Evolutionary conservation across 257 asterid genomes (phyloP).

Genomic region (Ajuga chamaepitys): DNA sequence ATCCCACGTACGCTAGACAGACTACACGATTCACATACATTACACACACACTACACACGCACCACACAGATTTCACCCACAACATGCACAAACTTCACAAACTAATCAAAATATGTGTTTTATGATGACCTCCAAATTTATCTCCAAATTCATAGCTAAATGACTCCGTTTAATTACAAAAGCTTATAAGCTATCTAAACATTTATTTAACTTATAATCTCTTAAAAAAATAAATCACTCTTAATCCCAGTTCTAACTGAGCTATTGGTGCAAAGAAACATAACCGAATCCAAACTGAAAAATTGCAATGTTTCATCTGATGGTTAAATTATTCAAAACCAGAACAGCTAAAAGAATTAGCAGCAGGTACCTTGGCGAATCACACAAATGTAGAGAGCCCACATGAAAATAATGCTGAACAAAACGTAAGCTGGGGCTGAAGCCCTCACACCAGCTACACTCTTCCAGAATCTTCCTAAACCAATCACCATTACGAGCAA

Average conservation of each 20-base stretch:
- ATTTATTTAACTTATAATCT: too few relatives aligned
- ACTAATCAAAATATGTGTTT: too few relatives aligned
- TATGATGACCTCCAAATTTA: too few relatives aligned
- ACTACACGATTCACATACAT: too few relatives aligned
- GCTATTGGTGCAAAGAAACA: neutral
- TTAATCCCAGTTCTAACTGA: neutral
- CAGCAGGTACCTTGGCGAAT: slow-evolving; percentile 33
- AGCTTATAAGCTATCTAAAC: too few relatives aligned
- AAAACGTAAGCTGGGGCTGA: slow-evolving; percentile 51
- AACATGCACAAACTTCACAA: too few relatives aligned
- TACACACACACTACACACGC: too few relatives aligned
- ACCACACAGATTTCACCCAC: too few relatives aligned
- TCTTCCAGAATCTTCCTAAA: slow-evolving; percentile 39
- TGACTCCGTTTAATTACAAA: too few relatives aligned
- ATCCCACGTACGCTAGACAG: too few relatives aligned
- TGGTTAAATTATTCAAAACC: neutral
- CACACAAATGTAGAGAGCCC: slow-evolving; percentile 33
- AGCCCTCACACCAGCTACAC: slow-evolving; percentile 39
- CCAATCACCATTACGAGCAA: slow-evolving; percentile 31
- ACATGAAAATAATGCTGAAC: slow-evolving; percentile 32
- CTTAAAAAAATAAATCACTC: too few relatives aligned
- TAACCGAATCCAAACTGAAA: slow-evolving; percentile 2
- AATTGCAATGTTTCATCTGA: neutral
- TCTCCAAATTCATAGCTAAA: too few relatives aligned
- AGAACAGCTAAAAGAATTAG: neutral